phyloP scores from a whole-genome alignment of 2,329 filamentous ascomycete genomes.

The Pyricularia pennisetigena region DNA sequence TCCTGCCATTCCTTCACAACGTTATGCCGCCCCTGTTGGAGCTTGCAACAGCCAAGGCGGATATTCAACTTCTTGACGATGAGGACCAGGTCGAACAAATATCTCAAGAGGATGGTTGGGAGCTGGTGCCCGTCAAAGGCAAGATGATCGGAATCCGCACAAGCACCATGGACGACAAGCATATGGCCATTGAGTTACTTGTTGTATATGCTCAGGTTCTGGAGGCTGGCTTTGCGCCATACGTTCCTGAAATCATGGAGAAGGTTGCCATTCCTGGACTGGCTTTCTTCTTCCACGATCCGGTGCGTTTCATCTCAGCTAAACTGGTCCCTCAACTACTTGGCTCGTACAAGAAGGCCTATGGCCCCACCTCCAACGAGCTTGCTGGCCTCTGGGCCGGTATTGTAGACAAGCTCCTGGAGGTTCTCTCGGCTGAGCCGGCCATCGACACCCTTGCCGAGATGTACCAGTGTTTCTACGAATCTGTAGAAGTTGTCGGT shows the following conservation, averaged over 20 bases:
- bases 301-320: constrained; percentile 87
- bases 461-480: constrained; percentile 99
- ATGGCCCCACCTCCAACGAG: constrained; percentile 69
- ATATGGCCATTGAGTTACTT: constrained; percentile 98
- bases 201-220: constrained; percentile 95
- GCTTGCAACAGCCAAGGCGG: constrained; percentile 87
- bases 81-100: constrained; percentile 89
- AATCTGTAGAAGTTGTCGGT: constrained; percentile 89
- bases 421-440: constrained; percentile 87
- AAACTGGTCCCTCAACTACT: constrained; percentile 90
- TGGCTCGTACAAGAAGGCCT: constrained; percentile 87
- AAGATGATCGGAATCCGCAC: constrained; percentile 99
- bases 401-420: constrained; percentile 83
- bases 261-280: constrained; percentile 90
- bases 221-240: constrained; percentile 86
- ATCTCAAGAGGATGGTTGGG: constrained; percentile 94
- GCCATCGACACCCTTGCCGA: constrained; percentile 93
- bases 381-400: constrained; percentile 75
- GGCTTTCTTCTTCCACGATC: constrained; percentile 98
- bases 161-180: constrained; percentile 93
- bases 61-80: constrained; percentile 91
- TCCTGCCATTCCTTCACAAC: constrained; percentile 81
- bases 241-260: constrained; percentile 88
- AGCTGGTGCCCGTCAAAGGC: constrained; percentile 90
- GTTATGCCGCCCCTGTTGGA: constrained; percentile 93